These are phyloP conservation scores for Eucalyptus tenuipes DNA, from an alignment of 345 rosid genomes.

Conservation along the genomic window DNA sequence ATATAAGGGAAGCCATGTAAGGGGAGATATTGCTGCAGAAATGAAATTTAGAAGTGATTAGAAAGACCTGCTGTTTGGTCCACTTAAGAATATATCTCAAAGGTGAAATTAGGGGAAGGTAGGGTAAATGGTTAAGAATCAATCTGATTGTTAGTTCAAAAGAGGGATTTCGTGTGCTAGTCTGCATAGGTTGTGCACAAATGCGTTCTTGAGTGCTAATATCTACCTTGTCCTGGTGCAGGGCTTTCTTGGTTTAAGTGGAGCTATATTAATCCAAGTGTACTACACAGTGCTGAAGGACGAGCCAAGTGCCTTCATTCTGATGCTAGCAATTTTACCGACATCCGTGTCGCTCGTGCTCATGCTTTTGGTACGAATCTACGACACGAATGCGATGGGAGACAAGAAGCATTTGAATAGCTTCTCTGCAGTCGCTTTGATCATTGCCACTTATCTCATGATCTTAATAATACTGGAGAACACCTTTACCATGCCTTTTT, in stretches of 20 bases:
- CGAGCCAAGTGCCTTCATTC: conserved; percentile 46
- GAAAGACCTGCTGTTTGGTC: neutral
- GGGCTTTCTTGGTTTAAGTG: conserved; percentile 92
- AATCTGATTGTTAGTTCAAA: neutral
- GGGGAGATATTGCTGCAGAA: neutral
- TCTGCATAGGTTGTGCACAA: neutral
- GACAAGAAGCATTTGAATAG: conserved; percentile 67
- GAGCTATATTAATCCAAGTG: conserved; percentile 66
- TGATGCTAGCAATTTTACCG: conserved; percentile 58
- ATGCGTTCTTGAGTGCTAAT: neutral
- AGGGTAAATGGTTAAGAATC: neutral
- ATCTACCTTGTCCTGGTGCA: conserved; percentile 5
- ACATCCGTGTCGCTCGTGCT: conserved; percentile 44
- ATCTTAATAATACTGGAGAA: conserved; percentile 42
- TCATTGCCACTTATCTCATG: conserved; percentile 67
- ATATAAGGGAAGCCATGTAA: neutral
- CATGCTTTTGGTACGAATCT: conserved; percentile 54
- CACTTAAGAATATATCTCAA: neutral
- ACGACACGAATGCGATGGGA: conserved; percentile 20
- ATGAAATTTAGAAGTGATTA: neutral
- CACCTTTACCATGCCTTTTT: conserved; percentile 28
- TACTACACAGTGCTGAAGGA: conserved; percentile 52
- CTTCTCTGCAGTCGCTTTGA: conserved; percentile 54
- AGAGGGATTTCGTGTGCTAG: neutral
- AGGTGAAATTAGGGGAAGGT: neutral